These are phyloP conservation scores for Leccinum subtestaceum DNA, from an alignment of 768 basidiomycete species.

Conservation along the genomic window DNA sequence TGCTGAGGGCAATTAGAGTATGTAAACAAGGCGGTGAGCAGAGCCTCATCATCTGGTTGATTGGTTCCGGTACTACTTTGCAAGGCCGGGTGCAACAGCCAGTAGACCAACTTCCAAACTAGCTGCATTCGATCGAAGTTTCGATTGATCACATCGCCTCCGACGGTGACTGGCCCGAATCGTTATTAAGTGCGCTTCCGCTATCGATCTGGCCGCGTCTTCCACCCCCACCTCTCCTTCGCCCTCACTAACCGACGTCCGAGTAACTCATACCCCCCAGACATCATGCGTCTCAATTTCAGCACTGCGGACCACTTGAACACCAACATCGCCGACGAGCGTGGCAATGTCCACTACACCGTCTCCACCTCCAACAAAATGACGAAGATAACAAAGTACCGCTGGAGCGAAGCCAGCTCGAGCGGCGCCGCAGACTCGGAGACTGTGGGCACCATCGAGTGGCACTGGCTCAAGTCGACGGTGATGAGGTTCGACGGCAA, in stretches of 20 bases:
- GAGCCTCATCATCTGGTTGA: not conserved
- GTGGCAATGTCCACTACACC: conserved; percentile 16
- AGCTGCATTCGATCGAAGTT: not conserved
- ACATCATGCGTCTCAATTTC: conserved; percentile 21
- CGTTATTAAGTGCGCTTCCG: not conserved
- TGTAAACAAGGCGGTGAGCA: not conserved
- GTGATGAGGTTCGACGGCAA: conserved; percentile 18
- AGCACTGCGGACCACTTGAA: conserved; percentile 22
- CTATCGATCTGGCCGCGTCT: not conserved
- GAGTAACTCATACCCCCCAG: not conserved
- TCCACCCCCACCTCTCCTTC: not conserved
- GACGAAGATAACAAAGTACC: conserved; percentile 28
- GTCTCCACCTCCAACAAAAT: conserved; percentile 21
- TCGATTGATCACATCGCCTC: not conserved
- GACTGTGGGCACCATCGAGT: conserved; percentile 26
- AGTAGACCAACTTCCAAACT: too few relatives aligned
- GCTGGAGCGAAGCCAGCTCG: conserved; percentile 10
- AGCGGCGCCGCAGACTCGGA: conserved; percentile 10
- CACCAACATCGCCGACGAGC: conserved; percentile 20
- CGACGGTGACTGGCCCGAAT: not conserved
- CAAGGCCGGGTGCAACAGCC: too few relatives aligned
- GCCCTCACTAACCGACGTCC: not conserved
- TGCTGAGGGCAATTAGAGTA: too few relatives aligned
- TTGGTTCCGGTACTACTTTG: too few relatives aligned
- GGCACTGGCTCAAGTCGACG: conserved; percentile 12